A percentile compares a stretch with the other conserved stretches of the same genome.
These are phyloP conservation scores for Capsicum pubescens DNA, from an alignment of 257 asterid species.

Conservation along the genomic window DNA sequence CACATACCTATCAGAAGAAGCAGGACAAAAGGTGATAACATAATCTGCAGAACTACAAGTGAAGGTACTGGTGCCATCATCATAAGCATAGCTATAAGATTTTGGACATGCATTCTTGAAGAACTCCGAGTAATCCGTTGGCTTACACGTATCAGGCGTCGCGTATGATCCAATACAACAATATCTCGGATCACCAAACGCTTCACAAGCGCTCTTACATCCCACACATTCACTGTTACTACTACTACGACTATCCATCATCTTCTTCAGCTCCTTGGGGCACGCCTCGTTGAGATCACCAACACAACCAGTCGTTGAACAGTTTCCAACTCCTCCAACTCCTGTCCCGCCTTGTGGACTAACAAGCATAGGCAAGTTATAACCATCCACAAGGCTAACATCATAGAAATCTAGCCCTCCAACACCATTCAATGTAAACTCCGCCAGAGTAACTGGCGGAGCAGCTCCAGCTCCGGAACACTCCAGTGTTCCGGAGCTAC, in stretches of 20 bases:
- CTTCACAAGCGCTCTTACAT: conserved; percentile 66
- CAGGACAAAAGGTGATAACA: conserved; percentile 46
- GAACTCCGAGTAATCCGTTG: conserved; percentile 39
- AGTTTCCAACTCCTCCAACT: conserved; percentile 50
- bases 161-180: conserved; percentile 46
- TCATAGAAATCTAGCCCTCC: conserved; percentile 76
- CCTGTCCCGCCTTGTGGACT: conserved; percentile 58
- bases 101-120: conserved; percentile 50
- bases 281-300: conserved; percentile 60
- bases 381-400: conserved; percentile 84
- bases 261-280: conserved; percentile 60
- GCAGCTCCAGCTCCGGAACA: conserved; percentile 67
- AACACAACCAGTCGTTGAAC: conserved; percentile 66
- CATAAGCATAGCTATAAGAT: conserved; percentile 55
- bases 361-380: conserved; percentile 73
- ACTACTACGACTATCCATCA: neutral
- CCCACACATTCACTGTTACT: conserved; percentile 45
- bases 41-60: conserved; percentile 54
- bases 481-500: conserved; percentile 62
- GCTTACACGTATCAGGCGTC: conserved; percentile 47
- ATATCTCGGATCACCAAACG: conserved; percentile 39
- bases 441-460: conserved; percentile 76
- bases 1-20: conserved; percentile 40
- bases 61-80: conserved; percentile 51
- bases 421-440: conserved; percentile 72